phyloP scores from a whole-genome alignment of 495 filamentous ascomycete species.

The Neurospora discreta region DNA sequence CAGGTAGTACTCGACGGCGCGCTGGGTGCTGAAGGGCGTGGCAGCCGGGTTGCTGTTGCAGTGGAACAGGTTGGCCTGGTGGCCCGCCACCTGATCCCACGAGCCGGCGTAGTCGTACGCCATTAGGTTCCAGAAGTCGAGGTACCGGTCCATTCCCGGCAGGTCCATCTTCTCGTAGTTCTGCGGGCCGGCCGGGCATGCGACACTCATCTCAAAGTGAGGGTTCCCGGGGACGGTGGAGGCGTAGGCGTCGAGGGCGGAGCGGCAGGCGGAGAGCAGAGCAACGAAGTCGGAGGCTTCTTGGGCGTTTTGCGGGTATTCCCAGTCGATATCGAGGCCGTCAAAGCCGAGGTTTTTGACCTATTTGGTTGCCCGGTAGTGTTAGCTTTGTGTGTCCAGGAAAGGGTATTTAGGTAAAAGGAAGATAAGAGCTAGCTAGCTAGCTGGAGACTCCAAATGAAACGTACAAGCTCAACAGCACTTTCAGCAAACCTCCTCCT shows the following conservation, averaged over 20 bases:
- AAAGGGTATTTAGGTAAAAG: too few relatives aligned
- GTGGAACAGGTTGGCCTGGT: constrained; percentile 70
- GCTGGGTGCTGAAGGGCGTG: constrained; percentile 69
- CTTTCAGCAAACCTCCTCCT: constrained; percentile 56
- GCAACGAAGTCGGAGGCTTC: constrained; percentile 69
- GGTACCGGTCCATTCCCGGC: constrained; percentile 59
- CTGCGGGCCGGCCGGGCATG: constrained; percentile 50
- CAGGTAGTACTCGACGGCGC: constrained; percentile 58
- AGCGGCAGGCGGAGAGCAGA: constrained; percentile 55
- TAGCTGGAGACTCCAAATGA: too few relatives aligned
- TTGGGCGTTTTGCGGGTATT: constrained; percentile 41
- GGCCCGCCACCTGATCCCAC: constrained; percentile 64
- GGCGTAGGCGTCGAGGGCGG: constrained; percentile 49
- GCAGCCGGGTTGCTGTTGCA: constrained; percentile 40
- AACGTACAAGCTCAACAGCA: constrained; percentile 45
- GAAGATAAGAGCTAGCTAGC: too few relatives aligned
- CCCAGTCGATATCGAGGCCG: constrained; percentile 53
- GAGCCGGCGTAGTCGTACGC: constrained; percentile 70
- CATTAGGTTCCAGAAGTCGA: constrained; percentile 96
- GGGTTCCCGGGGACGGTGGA: constrained; percentile 32
- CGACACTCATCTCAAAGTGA: constrained; percentile 76
- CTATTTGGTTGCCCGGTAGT: background rate
- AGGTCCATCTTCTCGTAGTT: constrained; percentile 72
- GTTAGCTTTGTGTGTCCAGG: background rate
- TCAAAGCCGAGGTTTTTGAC: constrained; percentile 53